Percentiles rank a stretch among this genome's conserved stretches.
Conservation (phyloP, 78 protist species). For the Cavenderia fasciculata region DNA sequence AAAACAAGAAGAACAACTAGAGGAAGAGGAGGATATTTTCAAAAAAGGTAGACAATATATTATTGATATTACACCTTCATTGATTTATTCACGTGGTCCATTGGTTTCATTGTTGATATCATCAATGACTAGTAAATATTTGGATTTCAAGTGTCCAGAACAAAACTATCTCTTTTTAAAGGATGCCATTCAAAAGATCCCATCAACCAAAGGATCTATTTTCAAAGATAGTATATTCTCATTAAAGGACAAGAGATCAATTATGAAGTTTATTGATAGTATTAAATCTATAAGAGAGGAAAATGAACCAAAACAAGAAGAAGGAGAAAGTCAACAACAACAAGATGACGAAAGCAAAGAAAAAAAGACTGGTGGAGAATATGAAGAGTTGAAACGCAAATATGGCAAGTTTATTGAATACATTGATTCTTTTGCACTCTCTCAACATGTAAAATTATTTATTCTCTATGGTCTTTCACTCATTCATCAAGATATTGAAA, state of each 20-base stretch:
- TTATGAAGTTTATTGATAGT: conserved; percentile 76
- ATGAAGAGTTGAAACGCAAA: not conserved
- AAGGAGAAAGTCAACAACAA: not conserved
- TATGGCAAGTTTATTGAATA: not conserved
- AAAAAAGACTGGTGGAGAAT: not conserved
- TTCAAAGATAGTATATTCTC: conserved; percentile 45
- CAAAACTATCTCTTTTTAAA: conserved; percentile 17
- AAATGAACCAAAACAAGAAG: not conserved
- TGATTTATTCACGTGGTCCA: conserved; percentile 37
- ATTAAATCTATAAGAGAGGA: not conserved
- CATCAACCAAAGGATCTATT: conserved; percentile 78
- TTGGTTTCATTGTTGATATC: conserved; percentile 70
- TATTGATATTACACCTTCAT: conserved; percentile 44
- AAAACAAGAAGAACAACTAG: not conserved
- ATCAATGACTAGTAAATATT: conserved; percentile 73
- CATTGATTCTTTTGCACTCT: conserved; percentile 14
- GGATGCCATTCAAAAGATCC: conserved; percentile 45
- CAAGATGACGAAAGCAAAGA: not conserved
- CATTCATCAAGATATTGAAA: conserved; percentile 1
- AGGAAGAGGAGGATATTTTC: not conserved
- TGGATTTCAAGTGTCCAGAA: conserved; percentile 83
- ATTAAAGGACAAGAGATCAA: conserved; percentile 74
- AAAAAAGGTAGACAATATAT: conserved; percentile 36
- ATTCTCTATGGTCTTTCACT: conserved; percentile 51
- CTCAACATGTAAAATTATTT: conserved; percentile 20